Conservation (phyloP, 1,139 yeast species). For the Torulaspora globosa region DNA sequence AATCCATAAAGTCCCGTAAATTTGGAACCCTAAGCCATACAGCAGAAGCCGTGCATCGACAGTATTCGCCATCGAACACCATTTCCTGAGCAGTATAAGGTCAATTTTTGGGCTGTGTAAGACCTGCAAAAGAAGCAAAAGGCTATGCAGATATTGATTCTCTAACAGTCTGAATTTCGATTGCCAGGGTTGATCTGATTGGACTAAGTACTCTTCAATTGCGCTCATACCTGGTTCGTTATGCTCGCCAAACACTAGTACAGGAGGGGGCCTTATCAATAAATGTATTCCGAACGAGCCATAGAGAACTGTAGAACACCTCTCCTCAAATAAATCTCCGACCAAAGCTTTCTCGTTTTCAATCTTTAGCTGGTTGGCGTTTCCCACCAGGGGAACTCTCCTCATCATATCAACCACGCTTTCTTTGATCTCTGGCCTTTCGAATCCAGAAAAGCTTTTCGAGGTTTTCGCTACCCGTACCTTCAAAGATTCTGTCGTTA, state of each 20-base stretch:
- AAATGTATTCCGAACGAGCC: constrained; percentile 22
- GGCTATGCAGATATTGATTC: constrained; percentile 20
- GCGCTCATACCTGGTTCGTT: constrained; percentile 24
- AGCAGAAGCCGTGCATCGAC: constrained; percentile 32
- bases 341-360: constrained; percentile 28
- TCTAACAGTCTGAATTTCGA: constrained; percentile 21
- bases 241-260: constrained; percentile 24
- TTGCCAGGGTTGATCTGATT: constrained; percentile 2
- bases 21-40: constrained; percentile 25
- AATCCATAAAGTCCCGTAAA: constrained; percentile 35
- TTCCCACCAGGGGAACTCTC: constrained; percentile 22
- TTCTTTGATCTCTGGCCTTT: constrained; percentile 15
- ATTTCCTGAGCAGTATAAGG: constrained; percentile 16
- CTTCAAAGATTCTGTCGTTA: constrained; percentile 5
- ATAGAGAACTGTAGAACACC: constrained; percentile 22
- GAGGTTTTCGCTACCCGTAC: constrained; percentile 9
- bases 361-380: constrained; percentile 21
- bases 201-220: constrained; percentile 21
- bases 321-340: constrained; percentile 18
- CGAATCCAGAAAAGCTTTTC: constrained; percentile 15
- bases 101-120: constrained; percentile 29
- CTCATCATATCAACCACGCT: constrained; percentile 26
- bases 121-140: constrained; percentile 24
- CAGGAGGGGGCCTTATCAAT: constrained; percentile 19
- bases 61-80: constrained; percentile 21